Evolutionary conservation across 2,329 filamentous ascomycete species (phyloP).

Genomic region (Macrophomina tecta): DNA sequence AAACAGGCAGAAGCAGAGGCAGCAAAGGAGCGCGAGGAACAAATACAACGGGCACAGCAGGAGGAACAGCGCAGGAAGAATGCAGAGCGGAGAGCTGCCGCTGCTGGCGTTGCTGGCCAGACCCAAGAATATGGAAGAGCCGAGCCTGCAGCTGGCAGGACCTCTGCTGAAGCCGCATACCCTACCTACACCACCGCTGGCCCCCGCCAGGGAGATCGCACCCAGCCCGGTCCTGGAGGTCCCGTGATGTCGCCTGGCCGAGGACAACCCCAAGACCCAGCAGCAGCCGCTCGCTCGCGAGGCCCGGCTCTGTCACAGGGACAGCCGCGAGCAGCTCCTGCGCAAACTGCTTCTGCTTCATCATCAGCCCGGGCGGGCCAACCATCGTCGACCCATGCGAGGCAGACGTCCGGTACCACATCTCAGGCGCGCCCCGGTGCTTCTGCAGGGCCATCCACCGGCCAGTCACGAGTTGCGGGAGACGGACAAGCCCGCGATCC

Average conservation of each 20-base stretch:
- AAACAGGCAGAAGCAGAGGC: slow-evolving; percentile 72
- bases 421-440: slow-evolving; percentile 40
- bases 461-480: slow-evolving; percentile 36
- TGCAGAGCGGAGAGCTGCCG: slow-evolving; percentile 66
- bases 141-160: slow-evolving; percentile 17
- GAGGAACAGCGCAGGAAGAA: slow-evolving; percentile 58
- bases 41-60: slow-evolving; percentile 60
- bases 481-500: slow-evolving; percentile 41
- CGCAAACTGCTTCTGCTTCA: slow-evolving; percentile 36
- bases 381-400: slow-evolving; percentile 34
- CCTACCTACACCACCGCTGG: slow-evolving; percentile 15
- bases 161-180: slow-evolving; percentile 16
- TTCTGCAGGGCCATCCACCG: slow-evolving; percentile 32
- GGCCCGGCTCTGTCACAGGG: slow-evolving; percentile 39
- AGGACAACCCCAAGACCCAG: slow-evolving; percentile 13
- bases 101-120: slow-evolving; percentile 58
- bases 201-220: slow-evolving; percentile 5
- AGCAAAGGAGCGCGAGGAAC: slow-evolving; percentile 50
- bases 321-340: slow-evolving; percentile 40
- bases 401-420: slow-evolving; percentile 41
- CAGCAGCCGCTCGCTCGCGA: slow-evolving; percentile 17
- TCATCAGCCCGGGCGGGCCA: slow-evolving; percentile 23
- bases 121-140: slow-evolving; percentile 15
- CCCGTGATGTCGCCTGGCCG: slow-evolving; percentile 21
- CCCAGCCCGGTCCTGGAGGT: slow-evolving; percentile 8